Evolutionary conservation across 202 grass and related monocot genomes (phyloP).

Genomic region (Carex sylvatica): DNA sequence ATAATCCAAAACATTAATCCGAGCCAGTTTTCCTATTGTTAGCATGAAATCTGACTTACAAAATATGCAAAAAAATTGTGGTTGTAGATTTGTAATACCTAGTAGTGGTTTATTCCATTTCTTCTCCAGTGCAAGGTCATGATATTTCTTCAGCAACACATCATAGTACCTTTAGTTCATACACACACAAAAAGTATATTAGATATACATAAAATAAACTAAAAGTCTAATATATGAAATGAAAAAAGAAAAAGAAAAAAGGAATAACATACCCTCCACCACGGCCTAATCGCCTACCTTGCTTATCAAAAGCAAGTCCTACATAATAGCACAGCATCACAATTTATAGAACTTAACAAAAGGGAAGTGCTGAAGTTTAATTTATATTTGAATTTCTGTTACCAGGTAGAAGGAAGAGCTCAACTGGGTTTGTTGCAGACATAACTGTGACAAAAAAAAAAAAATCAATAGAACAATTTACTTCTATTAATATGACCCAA

Average conservation of each 20-base stretch:
- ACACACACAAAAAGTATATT: background rate
- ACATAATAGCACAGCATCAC: conserved; percentile 27
- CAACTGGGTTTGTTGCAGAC: conserved; percentile 58
- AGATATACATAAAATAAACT: conserved; percentile 17
- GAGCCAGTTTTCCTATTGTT: background rate
- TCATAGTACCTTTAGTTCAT: conserved; percentile 73
- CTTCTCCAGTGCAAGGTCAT: conserved; percentile 71
- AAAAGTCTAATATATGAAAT: conserved; percentile 24
- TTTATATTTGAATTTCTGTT: conserved; percentile 19
- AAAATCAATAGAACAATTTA: background rate
- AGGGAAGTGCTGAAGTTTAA: background rate
- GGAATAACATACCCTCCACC: conserved; percentile 70
- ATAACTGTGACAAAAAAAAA: conserved; percentile 59
- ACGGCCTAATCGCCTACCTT: conserved; percentile 76
- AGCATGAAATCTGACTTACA: background rate
- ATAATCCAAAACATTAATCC: background rate
- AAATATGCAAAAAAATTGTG: conserved; percentile 7
- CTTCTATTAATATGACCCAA: background rate
- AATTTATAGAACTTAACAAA: background rate
- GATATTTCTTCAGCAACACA: conserved; percentile 77
- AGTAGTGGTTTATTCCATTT: conserved; percentile 76
- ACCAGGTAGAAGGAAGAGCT: conserved; percentile 81
- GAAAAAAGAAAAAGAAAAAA: background rate
- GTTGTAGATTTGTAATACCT: conserved; percentile 42
- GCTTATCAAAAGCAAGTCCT: conserved; percentile 90